These are phyloP conservation scores for Raffaelea arxii DNA, from an alignment of 2,329 filamentous ascomycete genomes.

Conservation along the genomic window DNA sequence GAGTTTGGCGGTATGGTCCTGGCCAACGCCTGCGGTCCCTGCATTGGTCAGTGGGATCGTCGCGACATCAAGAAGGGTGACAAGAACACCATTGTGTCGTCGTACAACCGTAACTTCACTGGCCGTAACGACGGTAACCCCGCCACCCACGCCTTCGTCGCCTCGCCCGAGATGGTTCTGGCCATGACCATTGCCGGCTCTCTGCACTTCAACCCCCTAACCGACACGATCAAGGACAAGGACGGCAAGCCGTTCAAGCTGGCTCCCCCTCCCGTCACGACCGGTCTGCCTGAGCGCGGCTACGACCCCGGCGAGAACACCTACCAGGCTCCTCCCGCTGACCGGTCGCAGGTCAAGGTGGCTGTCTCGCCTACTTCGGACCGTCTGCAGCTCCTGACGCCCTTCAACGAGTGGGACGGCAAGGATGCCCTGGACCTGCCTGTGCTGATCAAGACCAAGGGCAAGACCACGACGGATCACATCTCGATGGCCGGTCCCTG, in stretches of 20 bases:
- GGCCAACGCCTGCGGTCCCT: slow-evolving; percentile 89
- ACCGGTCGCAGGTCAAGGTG: slow-evolving; percentile 65
- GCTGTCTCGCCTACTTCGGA: slow-evolving; percentile 82
- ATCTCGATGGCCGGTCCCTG: slow-evolving; percentile 96
- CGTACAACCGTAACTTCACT: slow-evolving; percentile 99
- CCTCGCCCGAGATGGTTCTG: slow-evolving; percentile 35
- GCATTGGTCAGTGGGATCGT: slow-evolving; percentile 94
- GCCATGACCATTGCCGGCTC: slow-evolving; percentile 29
- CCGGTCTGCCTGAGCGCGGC: slow-evolving; percentile 68
- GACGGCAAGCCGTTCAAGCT: slow-evolving; percentile 95
- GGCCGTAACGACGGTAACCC: slow-evolving; percentile 66
- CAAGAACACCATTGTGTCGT: slow-evolving; percentile 93
- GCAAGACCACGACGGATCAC: slow-evolving; percentile 96
- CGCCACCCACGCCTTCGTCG: slow-evolving; percentile 37
- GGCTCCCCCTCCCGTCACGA: slow-evolving; percentile 60
- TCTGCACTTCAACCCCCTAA: slow-evolving; percentile 84
- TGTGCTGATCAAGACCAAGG: slow-evolving; percentile 91
- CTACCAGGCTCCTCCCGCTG: slow-evolving; percentile 85
- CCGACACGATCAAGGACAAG: slow-evolving; percentile 85
- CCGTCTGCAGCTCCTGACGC: slow-evolving; percentile 83
- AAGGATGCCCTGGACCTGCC: slow-evolving; percentile 78
- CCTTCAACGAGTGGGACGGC: slow-evolving; percentile 83
- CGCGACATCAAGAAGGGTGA: slow-evolving; percentile 89
- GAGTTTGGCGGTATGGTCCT: slow-evolving; percentile 92
- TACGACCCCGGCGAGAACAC: slow-evolving; percentile 87